phyloP scores from a whole-genome alignment of 1,284 basidiomycete species.

The Veloboletus limbatus region DNA sequence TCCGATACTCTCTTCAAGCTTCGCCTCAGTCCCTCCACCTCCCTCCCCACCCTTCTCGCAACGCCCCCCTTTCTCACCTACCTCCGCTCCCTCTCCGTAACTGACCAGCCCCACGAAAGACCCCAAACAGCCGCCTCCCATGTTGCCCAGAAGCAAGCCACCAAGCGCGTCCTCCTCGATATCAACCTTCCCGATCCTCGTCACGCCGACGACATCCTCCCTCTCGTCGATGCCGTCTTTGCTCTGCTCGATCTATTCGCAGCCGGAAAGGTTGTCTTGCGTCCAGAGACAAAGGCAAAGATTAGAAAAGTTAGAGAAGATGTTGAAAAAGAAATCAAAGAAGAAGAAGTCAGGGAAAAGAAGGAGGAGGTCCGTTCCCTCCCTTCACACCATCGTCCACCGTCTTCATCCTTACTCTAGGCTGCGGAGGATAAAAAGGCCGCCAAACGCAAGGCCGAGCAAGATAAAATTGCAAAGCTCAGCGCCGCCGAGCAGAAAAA shows the following conservation, averaged over 20 bases:
- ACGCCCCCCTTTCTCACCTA: constrained; percentile 67
- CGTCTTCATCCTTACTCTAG: constrained; percentile 26
- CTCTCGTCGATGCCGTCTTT: constrained; percentile 68
- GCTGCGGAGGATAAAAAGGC: constrained; percentile 65
- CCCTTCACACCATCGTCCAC: background rate
- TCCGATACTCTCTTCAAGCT: constrained; percentile 78
- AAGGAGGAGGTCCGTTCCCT: constrained; percentile 58
- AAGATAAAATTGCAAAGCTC: constrained; percentile 68
- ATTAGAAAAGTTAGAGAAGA: constrained; percentile 70
- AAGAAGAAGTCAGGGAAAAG: constrained; percentile 67
- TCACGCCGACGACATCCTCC: constrained; percentile 45
- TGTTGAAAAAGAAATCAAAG: constrained; percentile 62
- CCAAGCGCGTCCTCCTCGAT: constrained; percentile 72
- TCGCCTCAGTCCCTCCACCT: constrained; percentile 40
- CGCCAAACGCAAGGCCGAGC: constrained; percentile 72
- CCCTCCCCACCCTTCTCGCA: constrained; percentile 57
- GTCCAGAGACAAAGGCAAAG: constrained; percentile 79
- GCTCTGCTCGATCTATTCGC: constrained; percentile 69
- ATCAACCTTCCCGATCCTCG: constrained; percentile 55
- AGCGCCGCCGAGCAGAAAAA: constrained; percentile 83
- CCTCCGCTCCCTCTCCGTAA: constrained; percentile 77
- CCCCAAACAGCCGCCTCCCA: constrained; percentile 45
- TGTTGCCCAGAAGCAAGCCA: constrained; percentile 33
- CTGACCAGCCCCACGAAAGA: constrained; percentile 77
- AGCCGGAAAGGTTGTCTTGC: constrained; percentile 49